phyloP scores from a whole-genome alignment of 2,329 filamentous ascomycete genomes.

The Penicillium griseofulvum region DNA sequence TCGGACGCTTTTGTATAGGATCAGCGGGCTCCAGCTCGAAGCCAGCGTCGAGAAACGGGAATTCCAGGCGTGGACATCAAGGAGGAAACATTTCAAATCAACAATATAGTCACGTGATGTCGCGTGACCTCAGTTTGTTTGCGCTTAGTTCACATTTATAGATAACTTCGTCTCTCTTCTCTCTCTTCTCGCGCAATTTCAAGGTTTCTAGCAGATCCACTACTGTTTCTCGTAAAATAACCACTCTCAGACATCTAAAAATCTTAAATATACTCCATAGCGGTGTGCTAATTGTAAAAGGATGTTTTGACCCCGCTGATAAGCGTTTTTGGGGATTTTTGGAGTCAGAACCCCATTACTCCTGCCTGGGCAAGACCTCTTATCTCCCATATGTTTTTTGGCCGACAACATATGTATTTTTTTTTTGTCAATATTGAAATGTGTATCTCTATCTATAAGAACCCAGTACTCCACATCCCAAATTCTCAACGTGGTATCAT shows the following conservation, averaged over 20 bases:
- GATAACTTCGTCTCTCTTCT: no score
- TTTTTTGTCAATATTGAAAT: not conserved
- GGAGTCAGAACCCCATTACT: not conserved
- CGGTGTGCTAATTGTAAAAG: not conserved
- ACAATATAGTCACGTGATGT: no score
- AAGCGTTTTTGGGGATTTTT: not conserved
- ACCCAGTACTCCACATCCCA: not conserved
- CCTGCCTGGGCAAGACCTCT: not conserved
- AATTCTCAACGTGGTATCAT: not conserved
- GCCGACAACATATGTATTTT: no score
- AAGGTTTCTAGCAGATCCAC: no score
- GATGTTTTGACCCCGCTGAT: constrained; percentile 10
- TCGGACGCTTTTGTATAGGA: not conserved
- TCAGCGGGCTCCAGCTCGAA: not conserved
- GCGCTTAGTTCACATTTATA: no score
- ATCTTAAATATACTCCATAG: not conserved
- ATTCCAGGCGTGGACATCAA: not conserved
- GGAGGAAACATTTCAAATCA: no score
- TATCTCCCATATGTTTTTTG: not conserved
- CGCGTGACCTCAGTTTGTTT: no score
- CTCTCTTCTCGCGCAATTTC: no score
- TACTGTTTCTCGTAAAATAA: no score
- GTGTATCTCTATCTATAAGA: not conserved
- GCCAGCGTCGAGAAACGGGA: no score
- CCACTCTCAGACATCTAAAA: no score